These are phyloP conservation scores for Podila verticillata DNA, from an alignment of 192 early-diverging fungal species.

Conservation along the genomic window DNA sequence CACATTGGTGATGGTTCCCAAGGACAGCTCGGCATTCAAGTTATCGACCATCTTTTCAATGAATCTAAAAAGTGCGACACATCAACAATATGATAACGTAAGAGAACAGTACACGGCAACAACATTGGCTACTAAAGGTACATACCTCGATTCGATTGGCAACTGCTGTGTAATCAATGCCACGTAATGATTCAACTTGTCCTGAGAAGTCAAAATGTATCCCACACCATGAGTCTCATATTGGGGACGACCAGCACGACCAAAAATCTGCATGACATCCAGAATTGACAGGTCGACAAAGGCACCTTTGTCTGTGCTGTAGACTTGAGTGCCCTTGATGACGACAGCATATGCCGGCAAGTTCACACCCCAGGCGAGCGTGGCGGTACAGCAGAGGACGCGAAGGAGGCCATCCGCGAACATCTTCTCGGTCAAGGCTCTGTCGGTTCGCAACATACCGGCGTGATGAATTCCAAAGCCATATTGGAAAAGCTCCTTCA, in stretches of 20 bases:
- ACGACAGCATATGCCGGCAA: slow-evolving; percentile 98
- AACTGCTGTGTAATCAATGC: slow-evolving; percentile 95
- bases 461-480: slow-evolving; percentile 98
- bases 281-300: slow-evolving; percentile 96
- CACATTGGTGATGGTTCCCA: slow-evolving; percentile 95
- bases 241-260: slow-evolving; percentile 94
- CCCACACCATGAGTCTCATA: slow-evolving; percentile 94
- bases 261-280: slow-evolving; percentile 99
- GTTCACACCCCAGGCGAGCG: slow-evolving; percentile 99
- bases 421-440: slow-evolving; percentile 85
- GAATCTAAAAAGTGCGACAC: slow-evolving; percentile 60
- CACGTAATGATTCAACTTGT: slow-evolving; percentile 93
- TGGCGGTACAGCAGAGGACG: slow-evolving; percentile 96
- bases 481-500: slow-evolving; percentile 83
- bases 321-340: slow-evolving; percentile 98
- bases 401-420: slow-evolving; percentile 82
- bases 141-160: slow-evolving; percentile 90
- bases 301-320: slow-evolving; percentile 91
- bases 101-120: background rate
- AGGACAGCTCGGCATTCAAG: slow-evolving; percentile 95
- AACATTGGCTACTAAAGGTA: background rate
- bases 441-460: slow-evolving; percentile 92
- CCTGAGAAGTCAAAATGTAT: slow-evolving; percentile 94
- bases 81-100: background rate
- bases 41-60: slow-evolving; percentile 88